Conservation (phyloP, 768 basidiomycete species). For the Chlorophyllum brunneum region DNA sequence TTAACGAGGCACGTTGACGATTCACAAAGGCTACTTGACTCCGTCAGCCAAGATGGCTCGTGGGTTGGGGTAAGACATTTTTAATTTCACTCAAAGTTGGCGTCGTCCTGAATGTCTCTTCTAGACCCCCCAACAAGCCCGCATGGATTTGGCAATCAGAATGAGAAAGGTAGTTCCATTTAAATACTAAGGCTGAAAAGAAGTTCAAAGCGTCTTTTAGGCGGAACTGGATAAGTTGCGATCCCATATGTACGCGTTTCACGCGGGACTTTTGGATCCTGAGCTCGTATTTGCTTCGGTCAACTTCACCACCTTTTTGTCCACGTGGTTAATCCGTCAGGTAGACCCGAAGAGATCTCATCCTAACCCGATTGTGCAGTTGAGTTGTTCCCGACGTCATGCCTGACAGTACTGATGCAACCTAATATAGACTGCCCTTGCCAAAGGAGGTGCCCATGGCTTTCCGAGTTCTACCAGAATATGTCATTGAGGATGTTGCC, state of each 20-base stretch:
- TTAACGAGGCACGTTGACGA: constrained; percentile 74
- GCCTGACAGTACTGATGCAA: not conserved
- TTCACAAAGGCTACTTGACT: constrained; percentile 71
- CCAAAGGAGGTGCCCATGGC: constrained; percentile 79
- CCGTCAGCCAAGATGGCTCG: constrained; percentile 67
- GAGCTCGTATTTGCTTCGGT: constrained; percentile 77
- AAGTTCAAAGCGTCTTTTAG: constrained; percentile 28
- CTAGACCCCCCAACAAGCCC: constrained; percentile 69
- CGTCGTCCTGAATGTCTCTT: constrained; percentile 1
- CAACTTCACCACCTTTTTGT: constrained; percentile 84
- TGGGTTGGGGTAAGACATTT: constrained; percentile 70
- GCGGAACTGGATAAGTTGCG: constrained; percentile 66
- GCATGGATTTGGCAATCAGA: constrained; percentile 74
- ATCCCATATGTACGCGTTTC: constrained; percentile 73
- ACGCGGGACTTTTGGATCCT: constrained; percentile 84
- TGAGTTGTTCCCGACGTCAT: constrained; percentile 23
- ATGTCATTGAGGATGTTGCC: constrained; percentile 89
- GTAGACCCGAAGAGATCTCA: constrained; percentile 80
- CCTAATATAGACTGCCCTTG: constrained; percentile 64
- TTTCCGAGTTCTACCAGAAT: constrained; percentile 90
- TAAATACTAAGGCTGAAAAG: not conserved
- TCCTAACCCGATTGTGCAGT: constrained; percentile 69
- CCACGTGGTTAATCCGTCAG: constrained; percentile 89
- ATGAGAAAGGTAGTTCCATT: constrained; percentile 58
- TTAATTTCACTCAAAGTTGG: not conserved